Evolutionary conservation across 2,329 filamentous ascomycete genomes (phyloP).

Genomic region (Cladosporium sp.): DNA sequence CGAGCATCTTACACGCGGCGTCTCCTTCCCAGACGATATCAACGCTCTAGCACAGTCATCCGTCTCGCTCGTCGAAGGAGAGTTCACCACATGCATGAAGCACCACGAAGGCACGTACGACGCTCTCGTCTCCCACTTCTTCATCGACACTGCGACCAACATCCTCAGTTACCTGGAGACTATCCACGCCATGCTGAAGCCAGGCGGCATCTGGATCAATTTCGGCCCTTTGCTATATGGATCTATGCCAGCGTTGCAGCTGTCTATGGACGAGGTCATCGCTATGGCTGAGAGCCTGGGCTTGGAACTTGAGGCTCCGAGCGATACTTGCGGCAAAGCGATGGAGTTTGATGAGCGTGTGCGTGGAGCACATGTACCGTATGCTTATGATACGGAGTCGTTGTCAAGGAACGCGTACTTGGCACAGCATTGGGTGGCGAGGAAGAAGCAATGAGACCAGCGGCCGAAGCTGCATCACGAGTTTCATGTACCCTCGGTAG

Average conservation of each 20-base stretch:
- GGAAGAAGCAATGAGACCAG: slow-evolving; percentile 9
- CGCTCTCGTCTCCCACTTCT: slow-evolving; percentile 83
- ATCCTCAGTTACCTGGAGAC: slow-evolving; percentile 82
- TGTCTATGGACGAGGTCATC: slow-evolving; percentile 24
- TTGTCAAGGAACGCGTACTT: slow-evolving; percentile 20
- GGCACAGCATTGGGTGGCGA: slow-evolving; percentile 21
- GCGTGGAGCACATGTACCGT: slow-evolving; percentile 16
- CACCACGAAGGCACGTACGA: slow-evolving; percentile 59
- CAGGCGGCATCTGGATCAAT: slow-evolving; percentile 80
- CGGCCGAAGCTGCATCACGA: neutral
- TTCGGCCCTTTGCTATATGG: slow-evolving; percentile 74
- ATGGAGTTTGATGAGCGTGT: slow-evolving; percentile 5
- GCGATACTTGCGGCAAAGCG: neutral
- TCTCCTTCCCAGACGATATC: slow-evolving; percentile 8
- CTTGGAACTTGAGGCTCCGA: slow-evolving; percentile 21
- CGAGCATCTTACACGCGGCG: slow-evolving; percentile 30
- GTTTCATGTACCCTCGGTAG: neutral
- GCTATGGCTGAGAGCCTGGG: slow-evolving; percentile 23
- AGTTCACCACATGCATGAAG: slow-evolving; percentile 60
- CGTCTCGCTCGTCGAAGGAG: slow-evolving; percentile 21
- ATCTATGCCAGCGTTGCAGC: slow-evolving; percentile 22
- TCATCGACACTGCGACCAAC: slow-evolving; percentile 92
- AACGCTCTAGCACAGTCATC: neutral
- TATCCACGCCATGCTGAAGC: slow-evolving; percentile 71
- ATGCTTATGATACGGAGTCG: slow-evolving; percentile 14